phyloP scores from a whole-genome alignment of 345 rosid species.

The Conringia planisiliqua region DNA sequence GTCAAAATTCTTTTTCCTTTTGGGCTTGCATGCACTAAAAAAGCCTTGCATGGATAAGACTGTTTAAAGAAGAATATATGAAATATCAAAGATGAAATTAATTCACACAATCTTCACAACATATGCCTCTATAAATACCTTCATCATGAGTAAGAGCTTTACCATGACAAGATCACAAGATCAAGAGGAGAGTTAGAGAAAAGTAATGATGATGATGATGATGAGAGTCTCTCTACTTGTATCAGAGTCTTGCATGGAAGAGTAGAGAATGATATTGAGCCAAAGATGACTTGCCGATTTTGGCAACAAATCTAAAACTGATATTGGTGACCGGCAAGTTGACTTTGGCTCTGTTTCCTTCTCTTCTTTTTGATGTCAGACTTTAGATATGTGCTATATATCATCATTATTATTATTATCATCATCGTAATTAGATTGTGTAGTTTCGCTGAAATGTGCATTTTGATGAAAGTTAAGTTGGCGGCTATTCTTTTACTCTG shows the following conservation, averaged over 20 bases:
- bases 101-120: not conserved
- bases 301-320: not conserved
- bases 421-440: not conserved
- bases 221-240: not conserved
- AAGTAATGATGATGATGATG: not conserved
- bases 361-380: constrained; percentile 29
- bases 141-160: not conserved
- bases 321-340: constrained; percentile 28
- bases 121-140: constrained; percentile 22
- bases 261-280: constrained; percentile 31
- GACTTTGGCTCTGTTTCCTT: constrained; percentile 31
- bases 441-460: not conserved
- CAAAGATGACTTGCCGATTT: constrained; percentile 40
- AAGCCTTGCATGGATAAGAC: constrained; percentile 18
- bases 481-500: not conserved
- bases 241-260: constrained; percentile 27
- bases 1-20: constrained; percentile 19
- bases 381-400: not conserved
- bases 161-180: constrained; percentile 12
- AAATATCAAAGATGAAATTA: not conserved
- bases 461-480: not conserved
- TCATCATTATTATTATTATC: not conserved
- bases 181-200: not conserved
- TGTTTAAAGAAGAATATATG: not conserved
- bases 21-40: constrained; percentile 13